Evolutionary conservation across 2,329 filamentous ascomycete species (phyloP).

Genomic region (Botrytis squamosa): DNA sequence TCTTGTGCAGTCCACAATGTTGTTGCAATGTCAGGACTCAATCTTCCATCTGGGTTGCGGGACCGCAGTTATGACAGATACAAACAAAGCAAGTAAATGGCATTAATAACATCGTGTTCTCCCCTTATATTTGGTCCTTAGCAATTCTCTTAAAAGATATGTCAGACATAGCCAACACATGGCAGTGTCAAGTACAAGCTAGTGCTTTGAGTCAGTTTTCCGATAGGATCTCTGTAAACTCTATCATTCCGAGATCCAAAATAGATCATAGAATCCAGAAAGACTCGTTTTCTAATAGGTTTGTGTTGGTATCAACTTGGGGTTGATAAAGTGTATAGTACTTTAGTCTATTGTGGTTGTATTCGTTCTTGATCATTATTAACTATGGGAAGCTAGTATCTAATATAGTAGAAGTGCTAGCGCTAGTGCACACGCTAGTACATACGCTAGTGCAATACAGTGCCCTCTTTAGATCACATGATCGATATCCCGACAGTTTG

Average conservation of each 20-base stretch:
- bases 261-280: not conserved
- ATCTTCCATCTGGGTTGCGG: not conserved
- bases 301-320: too few species aligned
- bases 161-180: not conserved
- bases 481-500: too few species aligned
- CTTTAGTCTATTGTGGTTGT: too few species aligned
- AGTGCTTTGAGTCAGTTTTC: not conserved
- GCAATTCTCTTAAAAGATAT: not conserved
- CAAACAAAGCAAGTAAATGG: not conserved
- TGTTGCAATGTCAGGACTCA: not conserved
- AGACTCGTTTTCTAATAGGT: not conserved
- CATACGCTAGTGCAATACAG: too few species aligned
- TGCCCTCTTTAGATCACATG: too few species aligned
- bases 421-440: too few species aligned
- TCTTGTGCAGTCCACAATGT: not conserved
- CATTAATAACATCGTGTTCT: not conserved
- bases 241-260: too few species aligned
- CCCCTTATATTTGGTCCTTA: not conserved
- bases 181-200: not conserved
- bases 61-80: not conserved
- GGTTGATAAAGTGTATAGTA: too few species aligned
- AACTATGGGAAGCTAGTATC: too few species aligned
- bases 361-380: too few species aligned
- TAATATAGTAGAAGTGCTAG: too few species aligned
- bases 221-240: not conserved